A percentile compares a stretch with the other conserved stretches of the same genome.
Evolutionary conservation across 2,329 filamentous ascomycete genomes (phyloP).

Genomic region (Nemania serpens): DNA sequence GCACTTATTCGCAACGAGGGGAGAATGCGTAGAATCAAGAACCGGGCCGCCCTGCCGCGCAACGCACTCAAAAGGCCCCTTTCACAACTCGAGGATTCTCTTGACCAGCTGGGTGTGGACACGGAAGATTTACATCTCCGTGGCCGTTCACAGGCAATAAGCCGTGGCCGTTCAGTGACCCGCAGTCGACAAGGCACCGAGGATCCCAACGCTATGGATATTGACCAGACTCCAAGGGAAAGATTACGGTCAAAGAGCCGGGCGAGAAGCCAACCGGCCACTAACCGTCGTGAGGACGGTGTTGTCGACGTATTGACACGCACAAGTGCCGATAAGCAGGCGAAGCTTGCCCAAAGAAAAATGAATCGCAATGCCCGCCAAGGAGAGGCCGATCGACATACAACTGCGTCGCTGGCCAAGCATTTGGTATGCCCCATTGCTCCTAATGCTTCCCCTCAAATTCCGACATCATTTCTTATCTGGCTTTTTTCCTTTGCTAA

Average conservation of each 20-base stretch:
- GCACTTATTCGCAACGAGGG: conserved; percentile 91
- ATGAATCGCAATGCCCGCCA: conserved; percentile 98
- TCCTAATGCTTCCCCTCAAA: conserved; percentile 8
- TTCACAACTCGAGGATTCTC: conserved; percentile 82
- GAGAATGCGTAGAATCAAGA: conserved; percentile 97
- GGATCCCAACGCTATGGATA: conserved; percentile 77
- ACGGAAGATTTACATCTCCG: conserved; percentile 74
- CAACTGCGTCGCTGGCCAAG: conserved; percentile 78
- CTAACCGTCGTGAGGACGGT: conserved; percentile 76
- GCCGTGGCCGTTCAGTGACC: conserved; percentile 72
- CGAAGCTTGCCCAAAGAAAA: conserved; percentile 93
- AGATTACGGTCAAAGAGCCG: conserved; percentile 76
- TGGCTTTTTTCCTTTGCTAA: conserved; percentile 38
- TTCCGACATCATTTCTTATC: conserved; percentile 16
- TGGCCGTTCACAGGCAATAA: conserved; percentile 68
- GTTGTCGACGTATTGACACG: conserved; percentile 70
- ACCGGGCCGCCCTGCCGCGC: conserved; percentile 90
- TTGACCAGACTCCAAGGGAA: conserved; percentile 62
- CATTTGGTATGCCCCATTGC: conserved; percentile 70
- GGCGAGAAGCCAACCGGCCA: conserved; percentile 62
- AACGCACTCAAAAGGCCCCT: conserved; percentile 79
- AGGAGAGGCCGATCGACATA: conserved; percentile 95
- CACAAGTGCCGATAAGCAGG: conserved; percentile 81
- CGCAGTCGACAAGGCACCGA: conserved; percentile 66
- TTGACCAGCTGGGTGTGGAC: conserved; percentile 86